Evolutionary conservation across 1,284 basidiomycete species (phyloP).

Genomic region (Cryptococcus sp.): DNA sequence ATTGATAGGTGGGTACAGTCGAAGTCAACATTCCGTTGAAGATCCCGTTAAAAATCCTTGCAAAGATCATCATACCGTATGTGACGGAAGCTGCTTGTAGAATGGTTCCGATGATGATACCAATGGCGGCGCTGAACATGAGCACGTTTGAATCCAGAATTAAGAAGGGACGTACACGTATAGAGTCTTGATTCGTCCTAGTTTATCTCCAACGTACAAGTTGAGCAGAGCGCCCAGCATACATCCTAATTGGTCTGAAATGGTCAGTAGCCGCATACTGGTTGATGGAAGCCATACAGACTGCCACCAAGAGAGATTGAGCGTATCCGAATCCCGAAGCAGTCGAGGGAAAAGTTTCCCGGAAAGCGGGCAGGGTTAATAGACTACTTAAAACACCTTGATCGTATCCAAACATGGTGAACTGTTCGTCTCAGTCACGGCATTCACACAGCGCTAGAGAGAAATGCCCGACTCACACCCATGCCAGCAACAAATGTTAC

Average conservation of each 20-base stretch:
- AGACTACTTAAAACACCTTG: constrained; percentile 45
- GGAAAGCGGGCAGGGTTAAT: constrained; percentile 34
- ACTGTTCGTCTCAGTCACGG: too few species aligned
- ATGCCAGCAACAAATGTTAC: constrained; percentile 51
- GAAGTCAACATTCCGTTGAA: constrained; percentile 46
- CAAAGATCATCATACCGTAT: constrained; percentile 48
- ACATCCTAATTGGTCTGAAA: constrained; percentile 43
- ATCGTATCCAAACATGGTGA: constrained; percentile 31
- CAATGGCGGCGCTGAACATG: constrained; percentile 21
- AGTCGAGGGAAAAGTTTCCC: constrained; percentile 27
- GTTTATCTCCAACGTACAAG: constrained; percentile 43
- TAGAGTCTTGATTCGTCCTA: constrained; percentile 31
- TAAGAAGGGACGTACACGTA: not conserved
- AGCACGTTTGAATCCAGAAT: not conserved
- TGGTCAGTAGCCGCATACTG: not conserved
- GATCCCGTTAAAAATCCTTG: constrained; percentile 46
- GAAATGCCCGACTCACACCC: not conserved
- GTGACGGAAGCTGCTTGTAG: constrained; percentile 44
- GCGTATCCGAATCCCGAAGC: constrained; percentile 16
- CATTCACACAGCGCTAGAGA: too few species aligned
- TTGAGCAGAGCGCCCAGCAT: constrained; percentile 46
- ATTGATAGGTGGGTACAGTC: constrained; percentile 45
- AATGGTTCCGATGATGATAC: constrained; percentile 49
- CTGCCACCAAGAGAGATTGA: constrained; percentile 44
- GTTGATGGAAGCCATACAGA: constrained; percentile 24